phyloP scores from a whole-genome alignment of 1,284 basidiomycete genomes.

The Naganishia sp. region DNA sequence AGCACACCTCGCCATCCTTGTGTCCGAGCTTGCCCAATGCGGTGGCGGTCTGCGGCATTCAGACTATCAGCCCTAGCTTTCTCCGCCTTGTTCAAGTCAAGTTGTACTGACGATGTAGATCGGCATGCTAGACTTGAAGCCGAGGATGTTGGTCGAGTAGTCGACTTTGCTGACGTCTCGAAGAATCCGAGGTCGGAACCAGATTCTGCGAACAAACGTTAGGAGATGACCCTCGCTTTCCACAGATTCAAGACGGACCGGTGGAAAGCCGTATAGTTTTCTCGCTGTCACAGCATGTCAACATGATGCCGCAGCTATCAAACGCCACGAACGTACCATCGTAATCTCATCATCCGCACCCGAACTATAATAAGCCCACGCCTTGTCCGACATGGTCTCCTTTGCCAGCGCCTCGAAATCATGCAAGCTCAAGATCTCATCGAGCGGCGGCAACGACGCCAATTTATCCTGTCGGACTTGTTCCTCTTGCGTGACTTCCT shows the following conservation, averaged over 20 bases:
- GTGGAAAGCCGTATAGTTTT: slow-evolving; percentile 85
- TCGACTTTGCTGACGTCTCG: slow-evolving; percentile 77
- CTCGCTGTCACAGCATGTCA: slow-evolving; percentile 59
- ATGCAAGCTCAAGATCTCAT: slow-evolving; percentile 79
- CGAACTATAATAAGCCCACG: slow-evolving; percentile 86
- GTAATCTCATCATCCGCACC: slow-evolving; percentile 88
- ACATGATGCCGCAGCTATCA: background rate
- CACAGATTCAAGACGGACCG: slow-evolving; percentile 56
- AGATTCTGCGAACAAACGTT: slow-evolving; percentile 61
- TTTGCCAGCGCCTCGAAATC: slow-evolving; percentile 86
- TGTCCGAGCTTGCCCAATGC: slow-evolving; percentile 89
- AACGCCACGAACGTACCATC: slow-evolving; percentile 48
- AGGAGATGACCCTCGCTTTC: slow-evolving; percentile 15
- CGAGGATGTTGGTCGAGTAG: slow-evolving; percentile 77
- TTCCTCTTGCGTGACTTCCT: slow-evolving; percentile 42
- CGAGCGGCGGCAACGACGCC: slow-evolving; percentile 53
- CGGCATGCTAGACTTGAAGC: slow-evolving; percentile 71
- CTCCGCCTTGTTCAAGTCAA: background rate
- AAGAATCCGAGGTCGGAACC: slow-evolving; percentile 88
- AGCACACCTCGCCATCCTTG: slow-evolving; percentile 83
- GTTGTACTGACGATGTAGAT: slow-evolving; percentile 64
- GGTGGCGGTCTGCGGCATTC: slow-evolving; percentile 60
- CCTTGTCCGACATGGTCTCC: slow-evolving; percentile 71
- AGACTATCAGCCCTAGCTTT: background rate
- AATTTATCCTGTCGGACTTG: slow-evolving; percentile 56